Conservation (phyloP, 2,329 filamentous ascomycete genomes). For the Emergomyces pasteurianus region DNA sequence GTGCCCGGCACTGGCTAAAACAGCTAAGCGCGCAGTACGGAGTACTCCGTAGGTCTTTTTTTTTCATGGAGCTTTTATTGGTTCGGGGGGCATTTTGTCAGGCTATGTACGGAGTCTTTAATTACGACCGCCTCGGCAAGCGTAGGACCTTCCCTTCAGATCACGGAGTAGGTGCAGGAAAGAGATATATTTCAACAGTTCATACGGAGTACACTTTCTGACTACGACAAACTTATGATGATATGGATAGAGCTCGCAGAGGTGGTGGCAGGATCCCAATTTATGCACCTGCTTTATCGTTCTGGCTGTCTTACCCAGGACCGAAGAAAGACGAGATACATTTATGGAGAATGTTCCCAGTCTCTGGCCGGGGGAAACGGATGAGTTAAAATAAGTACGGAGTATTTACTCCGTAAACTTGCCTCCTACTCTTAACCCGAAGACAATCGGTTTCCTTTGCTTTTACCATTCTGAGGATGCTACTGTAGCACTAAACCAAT, state of each 20-base stretch:
- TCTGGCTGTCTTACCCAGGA: conserved; percentile 20
- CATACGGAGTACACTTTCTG: conserved; percentile 15
- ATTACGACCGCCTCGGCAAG: too few relatives aligned
- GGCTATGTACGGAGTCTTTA: too few relatives aligned
- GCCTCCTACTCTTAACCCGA: background rate
- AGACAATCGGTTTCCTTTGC: background rate
- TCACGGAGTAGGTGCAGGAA: conserved; percentile 20
- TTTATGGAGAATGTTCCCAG: conserved; percentile 24
- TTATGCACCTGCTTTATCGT: conserved; percentile 12
- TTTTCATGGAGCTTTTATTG: too few relatives aligned
- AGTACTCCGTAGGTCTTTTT: too few relatives aligned
- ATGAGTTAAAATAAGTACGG: too few relatives aligned
- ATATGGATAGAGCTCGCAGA: conserved; percentile 13
- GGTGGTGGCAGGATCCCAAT: conserved; percentile 16
- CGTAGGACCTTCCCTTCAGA: background rate
- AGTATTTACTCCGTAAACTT: background rate
- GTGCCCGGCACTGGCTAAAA: too few relatives aligned
- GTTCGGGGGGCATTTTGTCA: background rate
- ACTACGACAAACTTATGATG: conserved; percentile 15
- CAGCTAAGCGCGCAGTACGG: background rate
- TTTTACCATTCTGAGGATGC: background rate
- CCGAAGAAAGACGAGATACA: conserved; percentile 22
- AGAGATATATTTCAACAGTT: conserved; percentile 17
- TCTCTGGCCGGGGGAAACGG: conserved; percentile 9
- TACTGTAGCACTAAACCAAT: too few relatives aligned